Evolutionary conservation across 2,329 filamentous ascomycete species (phyloP), one percentile per base, ranked within the genome.

Genomic region (Sclerotinia minor): DNA sequence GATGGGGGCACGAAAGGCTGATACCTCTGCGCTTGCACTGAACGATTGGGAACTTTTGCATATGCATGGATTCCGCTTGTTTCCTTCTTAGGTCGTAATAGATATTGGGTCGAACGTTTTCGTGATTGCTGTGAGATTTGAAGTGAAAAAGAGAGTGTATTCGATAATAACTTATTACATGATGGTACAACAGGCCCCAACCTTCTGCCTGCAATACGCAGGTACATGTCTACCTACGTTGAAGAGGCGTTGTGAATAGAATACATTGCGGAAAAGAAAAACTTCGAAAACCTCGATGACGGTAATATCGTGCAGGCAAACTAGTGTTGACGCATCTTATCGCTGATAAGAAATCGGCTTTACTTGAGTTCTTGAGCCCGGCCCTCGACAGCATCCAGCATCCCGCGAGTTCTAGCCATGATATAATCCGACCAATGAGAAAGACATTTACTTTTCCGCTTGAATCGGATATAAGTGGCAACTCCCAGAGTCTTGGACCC

Each of bases 1-100:
- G 91, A 87, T 0, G 93, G 93, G 7, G 94, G 94, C 0, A 86
- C 84, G 73, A 93, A 85, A 19, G 88, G 86, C 71, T 88, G 82
- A 76, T 88, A 92, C 69, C 72, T 71, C 63, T 82, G 81, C 26
- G 68, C 73, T 47, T 76, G 78, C 64, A 76, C 68, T 53, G 72
- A 72, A 52, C 74, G 74, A 41, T 63, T 58, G 57, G 58, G 32
- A 47, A 67, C 11, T 47, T 57, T 70, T 21, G 68, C 21, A 47
- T 70, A 53, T 67, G 47, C 61, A 63, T 59, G 29, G 45, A 54
- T 59, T 55, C 53, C 68, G 24, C n/a, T 38, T 17, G 44, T 32
- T 29, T 61, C 54, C 67, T 58, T 58, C 69, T 38, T 49, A 13
- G 70, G 29, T 57, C 68, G 72, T 68, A 64, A 35, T 55, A 32